Conservation (phyloP, 2,329 filamentous ascomycete genomes). For the Aspergillus sp. region DNA sequence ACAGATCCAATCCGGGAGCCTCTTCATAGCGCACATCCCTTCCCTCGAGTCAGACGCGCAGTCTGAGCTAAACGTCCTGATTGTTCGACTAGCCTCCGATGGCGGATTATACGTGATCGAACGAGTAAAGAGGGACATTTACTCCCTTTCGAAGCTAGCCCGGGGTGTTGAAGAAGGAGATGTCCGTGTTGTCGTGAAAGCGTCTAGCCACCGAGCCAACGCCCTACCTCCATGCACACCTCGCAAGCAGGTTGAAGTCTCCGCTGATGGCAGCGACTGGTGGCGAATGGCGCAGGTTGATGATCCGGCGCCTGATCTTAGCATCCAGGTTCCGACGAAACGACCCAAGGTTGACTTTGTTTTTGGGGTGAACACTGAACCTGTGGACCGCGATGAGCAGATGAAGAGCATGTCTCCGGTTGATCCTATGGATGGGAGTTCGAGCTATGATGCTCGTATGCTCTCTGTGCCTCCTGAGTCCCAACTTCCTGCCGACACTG, state of each 20-base stretch:
- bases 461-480: slow-evolving; percentile 15
- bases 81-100: slow-evolving; percentile 29
- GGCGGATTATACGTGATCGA: slow-evolving; percentile 40
- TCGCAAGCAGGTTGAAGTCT: background rate
- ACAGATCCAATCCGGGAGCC: slow-evolving; percentile 32
- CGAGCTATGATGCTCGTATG: slow-evolving; percentile 10
- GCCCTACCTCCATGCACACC: slow-evolving; percentile 6
- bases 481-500: slow-evolving; percentile 11
- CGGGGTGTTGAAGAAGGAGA: slow-evolving; percentile 38
- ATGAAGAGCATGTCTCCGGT: slow-evolving; percentile 19
- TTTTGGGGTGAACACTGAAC: slow-evolving; percentile 23
- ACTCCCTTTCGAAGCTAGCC: slow-evolving; percentile 38
- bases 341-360: slow-evolving; percentile 28
- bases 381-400: slow-evolving; percentile 3
- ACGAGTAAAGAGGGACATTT: slow-evolving; percentile 39
- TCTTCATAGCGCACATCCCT: slow-evolving; percentile 41
- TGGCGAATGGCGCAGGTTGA: slow-evolving; percentile 36
- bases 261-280: slow-evolving; percentile 26
- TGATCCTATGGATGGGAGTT: slow-evolving; percentile 17
- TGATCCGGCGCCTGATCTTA: slow-evolving; percentile 24
- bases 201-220: slow-evolving; percentile 21
- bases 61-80: slow-evolving; percentile 32
- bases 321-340: slow-evolving; percentile 18
- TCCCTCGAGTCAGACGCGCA: slow-evolving; percentile 26
- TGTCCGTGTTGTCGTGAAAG: slow-evolving; percentile 38